Base-by-base conservation (phyloP, 176 grass and related monocot genomes). In the Ampelocalamus luodianensis region DNA sequence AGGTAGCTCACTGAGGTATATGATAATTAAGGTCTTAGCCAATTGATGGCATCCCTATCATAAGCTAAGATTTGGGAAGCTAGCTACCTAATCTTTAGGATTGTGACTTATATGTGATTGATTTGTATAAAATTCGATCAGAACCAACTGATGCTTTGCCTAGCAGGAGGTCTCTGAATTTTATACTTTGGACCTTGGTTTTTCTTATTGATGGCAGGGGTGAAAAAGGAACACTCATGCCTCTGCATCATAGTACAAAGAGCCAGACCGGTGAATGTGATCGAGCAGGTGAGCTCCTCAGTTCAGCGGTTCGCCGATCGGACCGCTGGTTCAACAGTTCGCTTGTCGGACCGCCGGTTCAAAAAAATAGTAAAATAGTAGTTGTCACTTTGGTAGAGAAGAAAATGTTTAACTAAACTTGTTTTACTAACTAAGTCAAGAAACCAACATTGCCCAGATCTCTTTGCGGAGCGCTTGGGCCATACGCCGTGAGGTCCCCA, bases 171-270 rank as follows among this genome's bases (percentile, higher is more conserved):
- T 24, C 58, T 27, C 13, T 80, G 73, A 24, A 58, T 44, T 87
- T 66, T 75, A 38, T 87, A 76, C 72, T 87, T 76, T 26, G 42
- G 20, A 8, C 49, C 49, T 76, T 9, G 10, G 60, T 76, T 76
- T 71, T 62, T 74, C 10, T 58, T 53, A 48, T 82, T 82, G 62
- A 58, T 1, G 40, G 43, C 43, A 50, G 27, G 11, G 49, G 34
- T 3, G 10, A 72, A 72, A 56, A 82, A 58, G 39, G 17, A 20
- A 69, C 71, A 58, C 72, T 51, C 63, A 18, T 36, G 60, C 48
- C 58, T 45, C 15, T 65, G 32, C 32, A 34, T 34, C 39, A 40
- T 40, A 40, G 39, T 40, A 40, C 5, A 40, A 40, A 40, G 8
- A 40, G 0, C 8, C 5, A 6, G 6, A 1, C 6, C 6, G n/a